Evolutionary conservation across 805 yeast genomes (phyloP).

Genomic region (Zygosaccharomyces gambellarensis): DNA sequence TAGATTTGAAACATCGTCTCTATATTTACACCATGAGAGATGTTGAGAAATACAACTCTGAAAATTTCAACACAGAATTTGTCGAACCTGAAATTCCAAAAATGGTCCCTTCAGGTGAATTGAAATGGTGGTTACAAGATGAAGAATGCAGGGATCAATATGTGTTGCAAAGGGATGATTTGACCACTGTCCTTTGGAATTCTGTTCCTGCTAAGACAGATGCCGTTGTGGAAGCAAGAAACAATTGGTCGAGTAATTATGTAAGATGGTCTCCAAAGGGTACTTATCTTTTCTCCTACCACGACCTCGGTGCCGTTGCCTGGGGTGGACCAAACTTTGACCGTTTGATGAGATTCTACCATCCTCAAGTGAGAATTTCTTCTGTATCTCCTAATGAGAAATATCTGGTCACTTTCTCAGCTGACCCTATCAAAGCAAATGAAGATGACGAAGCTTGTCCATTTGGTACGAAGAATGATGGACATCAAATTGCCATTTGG

Average conservation of each 20-base stretch:
- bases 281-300: slow-evolving; percentile 77
- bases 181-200: slow-evolving; percentile 85
- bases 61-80: slow-evolving; percentile 56
- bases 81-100: slow-evolving; percentile 68
- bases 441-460: slow-evolving; percentile 65
- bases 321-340: slow-evolving; percentile 90
- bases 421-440: slow-evolving; percentile 68
- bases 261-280: slow-evolving; percentile 93
- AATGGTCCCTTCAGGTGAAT: slow-evolving; percentile 70
- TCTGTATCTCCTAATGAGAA: slow-evolving; percentile 93
- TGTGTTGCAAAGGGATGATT: slow-evolving; percentile 70
- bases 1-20: slow-evolving; percentile 89
- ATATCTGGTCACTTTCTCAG: slow-evolving; percentile 84
- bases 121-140: slow-evolving; percentile 90
- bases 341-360: slow-evolving; percentile 71
- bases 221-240: slow-evolving; percentile 70
- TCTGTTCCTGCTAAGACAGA: slow-evolving; percentile 68
- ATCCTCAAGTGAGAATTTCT: slow-evolving; percentile 81
- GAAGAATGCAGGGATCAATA: slow-evolving; percentile 86
- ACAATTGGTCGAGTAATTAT: slow-evolving; percentile 81
- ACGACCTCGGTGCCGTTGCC: slow-evolving; percentile 89
- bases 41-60: slow-evolving; percentile 71
- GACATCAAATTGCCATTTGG: slow-evolving; percentile 94
- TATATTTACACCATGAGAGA: slow-evolving; percentile 78
- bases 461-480: slow-evolving; percentile 81